These are phyloP conservation scores for Boechera retrofracta DNA, from an alignment of 345 rosid species.

Conservation along the genomic window DNA sequence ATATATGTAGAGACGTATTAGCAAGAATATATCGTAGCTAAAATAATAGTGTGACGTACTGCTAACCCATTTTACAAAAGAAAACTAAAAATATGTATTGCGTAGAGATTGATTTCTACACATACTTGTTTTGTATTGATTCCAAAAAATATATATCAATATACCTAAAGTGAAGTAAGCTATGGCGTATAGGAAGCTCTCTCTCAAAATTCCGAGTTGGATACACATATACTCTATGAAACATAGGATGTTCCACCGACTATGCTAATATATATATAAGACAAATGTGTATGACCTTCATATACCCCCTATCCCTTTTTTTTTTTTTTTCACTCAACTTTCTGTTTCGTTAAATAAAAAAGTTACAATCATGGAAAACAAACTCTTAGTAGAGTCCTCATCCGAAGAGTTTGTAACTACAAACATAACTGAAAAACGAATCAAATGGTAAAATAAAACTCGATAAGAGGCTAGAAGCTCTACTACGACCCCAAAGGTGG, in stretches of 20 bases:
- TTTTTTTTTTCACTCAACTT: too few relatives aligned
- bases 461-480: too few relatives aligned
- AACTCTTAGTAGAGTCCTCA: too few relatives aligned
- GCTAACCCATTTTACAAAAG: not conserved
- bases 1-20: not conserved
- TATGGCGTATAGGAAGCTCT: constrained; percentile 1
- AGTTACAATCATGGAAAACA: too few relatives aligned
- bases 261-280: constrained; percentile 32
- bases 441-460: too few relatives aligned
- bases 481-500: too few relatives aligned
- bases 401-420: too few relatives aligned
- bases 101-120: not conserved
- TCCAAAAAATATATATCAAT: not conserved
- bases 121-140: not conserved
- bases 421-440: too few relatives aligned
- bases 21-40: not conserved
- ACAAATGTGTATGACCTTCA: constrained; percentile 16
- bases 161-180: not conserved
- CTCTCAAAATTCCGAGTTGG: not conserved
- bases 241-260: constrained; percentile 40
- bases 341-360: too few relatives aligned
- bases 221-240: constrained; percentile 24
- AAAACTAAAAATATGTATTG: not conserved
- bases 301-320: not conserved
- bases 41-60: not conserved